Conservation (phyloP, 305 asterid genomes). For the Solanum aculeatissimum region DNA sequence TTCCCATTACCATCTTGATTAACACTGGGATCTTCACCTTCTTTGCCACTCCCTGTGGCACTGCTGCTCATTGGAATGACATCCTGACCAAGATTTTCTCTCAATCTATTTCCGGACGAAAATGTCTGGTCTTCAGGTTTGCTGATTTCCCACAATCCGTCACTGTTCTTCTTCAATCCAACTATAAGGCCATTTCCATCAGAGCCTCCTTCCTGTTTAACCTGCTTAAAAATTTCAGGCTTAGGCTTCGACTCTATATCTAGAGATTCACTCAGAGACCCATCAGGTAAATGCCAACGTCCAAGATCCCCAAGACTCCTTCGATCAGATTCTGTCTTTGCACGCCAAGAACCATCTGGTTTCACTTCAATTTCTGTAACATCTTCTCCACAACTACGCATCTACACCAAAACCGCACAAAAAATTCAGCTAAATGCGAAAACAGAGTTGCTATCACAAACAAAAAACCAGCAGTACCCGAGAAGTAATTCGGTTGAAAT, state of each 20-base stretch:
- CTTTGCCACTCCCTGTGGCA: constrained; percentile 85
- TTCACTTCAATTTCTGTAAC: constrained; percentile 89
- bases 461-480: constrained; percentile 53
- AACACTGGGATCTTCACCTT: constrained; percentile 83
- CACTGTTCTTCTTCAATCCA: constrained; percentile 60
- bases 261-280: constrained; percentile 34
- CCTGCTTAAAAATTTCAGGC: constrained; percentile 39
- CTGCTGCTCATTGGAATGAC: constrained; percentile 85
- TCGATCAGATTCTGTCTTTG: constrained; percentile 71
- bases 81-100: constrained; percentile 24
- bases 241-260: constrained; percentile 53
- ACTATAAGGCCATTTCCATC: constrained; percentile 61
- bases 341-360: constrained; percentile 99
- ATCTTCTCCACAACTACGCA: constrained; percentile 72
- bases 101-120: constrained; percentile 37
- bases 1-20: constrained; percentile 73
- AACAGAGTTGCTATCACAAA: background rate
- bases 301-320: constrained; percentile 77
- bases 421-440: background rate
- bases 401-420: constrained; percentile 24
- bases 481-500: constrained; percentile 72
- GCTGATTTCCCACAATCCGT: constrained; percentile 81
- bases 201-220: constrained; percentile 70
- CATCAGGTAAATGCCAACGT: constrained; percentile 93
- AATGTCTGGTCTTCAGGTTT: constrained; percentile 45